phyloP scores from a whole-genome alignment of 768 basidiomycete species.

The Pseudohyphozyma bogoriensis region DNA sequence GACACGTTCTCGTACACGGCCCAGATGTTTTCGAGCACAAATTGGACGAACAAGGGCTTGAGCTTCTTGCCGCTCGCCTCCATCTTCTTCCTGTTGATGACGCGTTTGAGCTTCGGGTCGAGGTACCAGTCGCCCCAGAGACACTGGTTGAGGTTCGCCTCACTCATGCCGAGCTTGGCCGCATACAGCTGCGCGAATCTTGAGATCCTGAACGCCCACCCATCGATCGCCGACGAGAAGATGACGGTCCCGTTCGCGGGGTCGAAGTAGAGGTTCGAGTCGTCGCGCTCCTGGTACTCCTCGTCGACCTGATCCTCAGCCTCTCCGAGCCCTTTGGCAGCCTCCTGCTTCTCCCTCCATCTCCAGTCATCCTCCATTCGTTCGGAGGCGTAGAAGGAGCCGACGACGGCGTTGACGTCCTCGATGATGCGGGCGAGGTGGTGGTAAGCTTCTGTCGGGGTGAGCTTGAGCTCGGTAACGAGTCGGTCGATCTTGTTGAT shows the following conservation, averaged over 20 bases:
- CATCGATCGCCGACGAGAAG: conserved; percentile 89
- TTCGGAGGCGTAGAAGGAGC: conserved; percentile 85
- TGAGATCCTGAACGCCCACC: conserved; percentile 91
- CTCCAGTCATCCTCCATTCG: conserved; percentile 92
- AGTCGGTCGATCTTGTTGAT: conserved; percentile 95
- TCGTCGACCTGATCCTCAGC: conserved; percentile 39
- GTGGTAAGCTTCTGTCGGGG: conserved; percentile 85
- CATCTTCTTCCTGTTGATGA: conserved; percentile 82
- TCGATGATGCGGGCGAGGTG: conserved; percentile 89
- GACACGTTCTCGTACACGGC: conserved; percentile 85
- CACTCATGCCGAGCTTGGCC: conserved; percentile 79
- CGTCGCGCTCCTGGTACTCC: conserved; percentile 87
- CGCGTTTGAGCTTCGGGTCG: conserved; percentile 88
- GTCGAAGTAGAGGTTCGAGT: conserved; percentile 94
- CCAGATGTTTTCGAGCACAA: conserved; percentile 95
- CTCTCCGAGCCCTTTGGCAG: conserved; percentile 44
- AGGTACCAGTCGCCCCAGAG: conserved; percentile 97
- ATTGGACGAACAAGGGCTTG: conserved; percentile 94
- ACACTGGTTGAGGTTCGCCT: conserved; percentile 68
- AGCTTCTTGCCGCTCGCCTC: conserved; percentile 57
- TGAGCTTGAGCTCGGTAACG: conserved; percentile 81
- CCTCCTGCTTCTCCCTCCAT: conserved; percentile 87
- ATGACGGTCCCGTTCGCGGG: conserved; percentile 92
- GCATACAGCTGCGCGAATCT: conserved; percentile 91
- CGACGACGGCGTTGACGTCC: conserved; percentile 97